Base-by-base conservation (phyloP, 441 rosid genomes). In the Populus hybrid region DNA sequence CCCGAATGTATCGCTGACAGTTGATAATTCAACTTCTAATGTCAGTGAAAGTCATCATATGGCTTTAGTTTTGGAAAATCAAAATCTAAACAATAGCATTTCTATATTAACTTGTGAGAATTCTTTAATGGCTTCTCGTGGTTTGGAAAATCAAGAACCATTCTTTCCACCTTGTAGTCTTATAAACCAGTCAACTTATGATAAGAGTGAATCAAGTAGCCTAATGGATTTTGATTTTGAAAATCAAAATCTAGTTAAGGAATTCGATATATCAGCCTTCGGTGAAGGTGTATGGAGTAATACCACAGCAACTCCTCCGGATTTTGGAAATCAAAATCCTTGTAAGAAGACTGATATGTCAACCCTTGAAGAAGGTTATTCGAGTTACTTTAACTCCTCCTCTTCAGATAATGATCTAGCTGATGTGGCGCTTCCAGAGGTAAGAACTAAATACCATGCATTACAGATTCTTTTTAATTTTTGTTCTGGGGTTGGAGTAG, bases 381-480 rank as follows among this genome's bases (percentile, higher is more conserved):
- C 64, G 64, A 59, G 26, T 59, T 59, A n/a, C 64, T n/a, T 9
- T 23, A 9, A 8, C 11, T 1, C 4, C 64, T 21, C 11, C 7
- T 59, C 20, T 21, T 59, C 64, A 28, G 71, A 64, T 35, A 31
- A 20, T 70, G 23, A 28, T 64, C 24, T 9, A 26, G 61, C 56
- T 42, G 75, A 71, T 64, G 3, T 21, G n/a, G 4, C 64, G 36
- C 38, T 9, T 14, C 4, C 26, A 59, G 64, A n/a, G 24, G 64
- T 40, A 10, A 21, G 74, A 77, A 59, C 69, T 77, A 77, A 24
- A 24, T 11, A 7, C n/a, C 35, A 68, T 56, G 36, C 16, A 23
- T 69, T 69, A 4, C 66, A n/a, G n/a, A n/a, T n/a, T n/a, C n/a
- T n/a, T n/a, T n/a, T n/a, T n/a, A n/a, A n/a, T n/a, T n/a, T n/a